Percentiles rank a stretch among this genome's conserved stretches.
These are phyloP conservation scores for Cenchrus fungigraminus DNA, from an alignment of 176 grass and related monocot species.

Conservation along the genomic window DNA sequence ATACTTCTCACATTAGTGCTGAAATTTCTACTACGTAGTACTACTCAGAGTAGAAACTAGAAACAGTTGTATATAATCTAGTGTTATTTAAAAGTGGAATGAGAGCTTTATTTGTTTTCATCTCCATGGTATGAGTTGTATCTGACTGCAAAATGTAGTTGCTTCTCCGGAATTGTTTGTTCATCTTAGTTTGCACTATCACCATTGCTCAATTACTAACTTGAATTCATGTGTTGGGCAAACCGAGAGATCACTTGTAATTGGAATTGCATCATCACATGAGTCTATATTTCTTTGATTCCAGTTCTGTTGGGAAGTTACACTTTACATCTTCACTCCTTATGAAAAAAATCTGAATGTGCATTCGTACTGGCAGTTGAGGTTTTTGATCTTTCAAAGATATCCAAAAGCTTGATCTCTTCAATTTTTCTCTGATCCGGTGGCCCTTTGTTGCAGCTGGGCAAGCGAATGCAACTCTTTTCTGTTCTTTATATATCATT, in stretches of 20 bases:
- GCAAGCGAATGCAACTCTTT: background rate
- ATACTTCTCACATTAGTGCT: background rate
- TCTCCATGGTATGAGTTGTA: background rate
- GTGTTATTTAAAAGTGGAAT: background rate
- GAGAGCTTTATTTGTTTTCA: background rate
- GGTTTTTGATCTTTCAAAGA: background rate
- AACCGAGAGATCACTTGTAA: background rate
- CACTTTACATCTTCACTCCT: background rate
- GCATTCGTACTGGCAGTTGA: background rate
- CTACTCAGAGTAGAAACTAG: background rate
- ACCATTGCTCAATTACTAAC: background rate
- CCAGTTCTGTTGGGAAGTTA: background rate
- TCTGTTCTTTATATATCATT: background rate
- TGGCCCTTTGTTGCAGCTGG: background rate
- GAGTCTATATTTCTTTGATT: background rate
- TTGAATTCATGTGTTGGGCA: background rate
- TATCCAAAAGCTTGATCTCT: background rate
- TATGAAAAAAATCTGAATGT: background rate
- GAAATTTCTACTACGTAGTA: background rate
- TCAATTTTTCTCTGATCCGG: background rate
- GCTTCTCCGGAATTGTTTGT: background rate
- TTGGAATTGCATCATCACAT: background rate
- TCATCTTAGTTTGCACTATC: background rate
- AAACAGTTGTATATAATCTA: background rate
- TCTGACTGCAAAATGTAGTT: background rate